Evolutionary conservation across 1,284 basidiomycete species (phyloP), one percentile per base, ranked within the genome.

Genomic region (Abortiporus biennis): DNA sequence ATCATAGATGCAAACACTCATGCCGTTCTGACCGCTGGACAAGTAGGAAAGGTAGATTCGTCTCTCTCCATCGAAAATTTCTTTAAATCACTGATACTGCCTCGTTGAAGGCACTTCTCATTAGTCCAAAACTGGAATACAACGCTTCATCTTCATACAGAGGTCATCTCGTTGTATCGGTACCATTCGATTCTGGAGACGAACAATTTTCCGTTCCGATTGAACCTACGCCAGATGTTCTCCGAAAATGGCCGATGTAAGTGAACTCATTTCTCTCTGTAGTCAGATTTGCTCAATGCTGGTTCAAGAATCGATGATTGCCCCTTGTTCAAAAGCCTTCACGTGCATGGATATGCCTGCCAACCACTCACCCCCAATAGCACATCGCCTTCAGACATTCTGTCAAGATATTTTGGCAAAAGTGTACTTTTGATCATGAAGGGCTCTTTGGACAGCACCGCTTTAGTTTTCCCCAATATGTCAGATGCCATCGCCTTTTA

Each of bases 381-480:
- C 37, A 56, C 60, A 34, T 61, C 66, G 6, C 70, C 74, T 17
- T 78, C 80, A 13, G 56, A 54, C 16, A 68, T 75, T 24, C 61
- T 87, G 30, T 80, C 80, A 3, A 60, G 66, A 33, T 87, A 77
- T 62, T 65, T 85, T 47, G 74, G 65, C 16, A 71, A 66, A 31
- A 64, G 72, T 0, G 83, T 85, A 1, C 69, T 78, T 45, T 66
- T 89, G 32, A 65, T 80, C 32, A 72, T 73, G 63, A 87, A 87
- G 54, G 85, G 85, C 8, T 74, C 74, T 0, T 61, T 66, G n/a
- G n/a, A n/a, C n/a, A n/a, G n/a, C n/a, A n/a, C n/a, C n/a, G n/a
- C n/a, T n/a, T n/a, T n/a, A n/a, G n/a, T n/a, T n/a, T n/a, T n/a
- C n/a, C n/a, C n/a, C n/a, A n/a, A n/a, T n/a, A n/a, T n/a, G n/a